Base-by-base conservation (phyloP, 805 yeast genomes). In the Cyberlindnera nakhonratchasimensis region DNA sequence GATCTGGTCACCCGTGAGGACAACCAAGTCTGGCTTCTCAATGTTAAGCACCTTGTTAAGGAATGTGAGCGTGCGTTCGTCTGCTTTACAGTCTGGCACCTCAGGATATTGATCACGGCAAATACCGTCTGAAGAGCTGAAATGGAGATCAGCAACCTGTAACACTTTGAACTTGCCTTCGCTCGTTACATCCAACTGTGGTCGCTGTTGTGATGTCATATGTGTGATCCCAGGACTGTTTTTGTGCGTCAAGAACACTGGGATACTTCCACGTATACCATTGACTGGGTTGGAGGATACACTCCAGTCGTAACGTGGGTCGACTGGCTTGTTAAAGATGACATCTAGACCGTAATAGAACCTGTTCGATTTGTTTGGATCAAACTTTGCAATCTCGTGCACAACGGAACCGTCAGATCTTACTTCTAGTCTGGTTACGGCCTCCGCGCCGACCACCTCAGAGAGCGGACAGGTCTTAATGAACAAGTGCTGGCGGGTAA, bases 61-160 rank as follows among this genome's bases (percentile, higher is more conserved):
- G 54, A 90, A 88, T 6, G 60, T 53, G 23, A 74, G 45, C 0
- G 98, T 87, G 23, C 60, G 43, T 29, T 41, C 42, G 34, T 57
- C 99, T 0, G 98, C 98, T 46, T 73, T 64, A 58, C 98, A 93
- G 11, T 63, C 66, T 6, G 65, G 66, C 3, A 63, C 63, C 16
- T 69, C 69, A 2, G 93, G 91, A 30, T 58, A 76, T 11, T 85
- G 81, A 57, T 90, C 95, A 39, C 83, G 69, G 56, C 98, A 93
- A 36, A 62, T 61, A 12, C 97, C 97, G 40, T 67, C 72, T 6
- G 89, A 90, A 0, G 96, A 84, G n/a, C 93, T 75, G 59, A 85
- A 82, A 63, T 93, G 99, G 43, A 91, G 67, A 61, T 93, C 98
- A 1, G 97, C 95, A 5, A 91, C 77, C 62, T 93, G 99, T 10